Conservation (phyloP, 371 early-diverging fungal species). For the Mortierella sp. region DNA sequence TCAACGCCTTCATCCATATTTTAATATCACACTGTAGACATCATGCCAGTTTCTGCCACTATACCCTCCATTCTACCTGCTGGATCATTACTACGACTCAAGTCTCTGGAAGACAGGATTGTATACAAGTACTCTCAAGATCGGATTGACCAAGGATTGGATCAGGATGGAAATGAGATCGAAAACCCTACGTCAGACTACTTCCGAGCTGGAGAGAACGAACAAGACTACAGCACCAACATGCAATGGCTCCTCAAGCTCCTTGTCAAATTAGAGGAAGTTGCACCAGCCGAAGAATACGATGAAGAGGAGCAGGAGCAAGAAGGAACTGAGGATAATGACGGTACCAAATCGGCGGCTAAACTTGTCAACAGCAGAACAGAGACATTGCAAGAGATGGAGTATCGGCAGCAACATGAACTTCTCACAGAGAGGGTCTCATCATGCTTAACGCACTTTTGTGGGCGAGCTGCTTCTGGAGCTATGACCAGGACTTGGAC, state of each 20-base stretch:
- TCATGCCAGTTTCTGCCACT: slow-evolving; percentile 21
- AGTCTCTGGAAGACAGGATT: slow-evolving; percentile 48
- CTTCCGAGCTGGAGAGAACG: slow-evolving; percentile 7
- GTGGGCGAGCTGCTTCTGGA: slow-evolving; percentile 50
- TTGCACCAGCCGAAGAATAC: slow-evolving; percentile 39
- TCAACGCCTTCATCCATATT: background rate
- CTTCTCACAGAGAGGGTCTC: slow-evolving; percentile 42
- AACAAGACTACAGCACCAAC: slow-evolving; percentile 22
- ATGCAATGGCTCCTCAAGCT: slow-evolving; percentile 47
- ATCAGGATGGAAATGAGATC: slow-evolving; percentile 52
- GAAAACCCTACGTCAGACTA: slow-evolving; percentile 19
- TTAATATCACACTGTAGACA: background rate
- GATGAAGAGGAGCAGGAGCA: slow-evolving; percentile 16
- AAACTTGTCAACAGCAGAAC: background rate
- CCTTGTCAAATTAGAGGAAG: slow-evolving; percentile 43
- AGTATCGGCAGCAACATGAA: slow-evolving; percentile 35
- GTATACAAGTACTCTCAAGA: slow-evolving; percentile 55
- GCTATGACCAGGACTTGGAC: slow-evolving; percentile 56
- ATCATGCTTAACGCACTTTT: slow-evolving; percentile 46
- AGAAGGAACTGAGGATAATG: background rate
- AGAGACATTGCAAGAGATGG: slow-evolving; percentile 27
- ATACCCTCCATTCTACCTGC: slow-evolving; percentile 39
- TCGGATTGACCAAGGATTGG: slow-evolving; percentile 53
- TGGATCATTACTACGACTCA: slow-evolving; percentile 25
- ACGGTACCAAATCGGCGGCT: background rate